Conservation (phyloP, 331 rosid genomes). For the Prunus yedoensis region DNA sequence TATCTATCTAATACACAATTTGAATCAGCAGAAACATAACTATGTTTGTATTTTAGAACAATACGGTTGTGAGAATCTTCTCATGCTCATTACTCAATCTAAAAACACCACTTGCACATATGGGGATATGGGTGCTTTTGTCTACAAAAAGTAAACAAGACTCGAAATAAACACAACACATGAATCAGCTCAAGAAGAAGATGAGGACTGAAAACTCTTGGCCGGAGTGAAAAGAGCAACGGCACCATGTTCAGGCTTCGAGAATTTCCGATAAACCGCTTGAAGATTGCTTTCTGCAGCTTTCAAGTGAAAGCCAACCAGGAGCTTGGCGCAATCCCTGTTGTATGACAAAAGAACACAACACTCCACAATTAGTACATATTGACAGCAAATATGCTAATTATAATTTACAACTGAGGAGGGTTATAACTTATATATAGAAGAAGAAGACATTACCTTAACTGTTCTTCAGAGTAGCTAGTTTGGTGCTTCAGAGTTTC, state of each 20-base stretch:
- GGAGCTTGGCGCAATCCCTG: constrained; percentile 59
- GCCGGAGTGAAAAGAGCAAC: constrained; percentile 66
- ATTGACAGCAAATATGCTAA: neutral
- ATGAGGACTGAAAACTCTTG: constrained; percentile 23
- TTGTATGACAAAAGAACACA: neutral
- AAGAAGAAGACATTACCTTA: constrained; percentile 29
- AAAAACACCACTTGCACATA: neutral
- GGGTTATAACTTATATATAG: no score
- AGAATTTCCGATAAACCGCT: constrained; percentile 52
- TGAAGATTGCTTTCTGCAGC: constrained; percentile 45
- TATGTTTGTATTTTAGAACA: no score
- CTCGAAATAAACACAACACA: neutral
- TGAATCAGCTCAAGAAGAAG: constrained; percentile 1
- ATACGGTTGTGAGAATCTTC: no score
- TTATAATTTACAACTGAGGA: no score
- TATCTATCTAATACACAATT: no score
- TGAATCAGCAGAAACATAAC: no score
- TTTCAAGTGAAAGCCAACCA: constrained; percentile 47
- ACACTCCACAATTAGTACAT: no score
- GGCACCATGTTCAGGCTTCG: constrained; percentile 48
- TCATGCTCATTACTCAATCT: no score
- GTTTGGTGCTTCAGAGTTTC: constrained; percentile 63
- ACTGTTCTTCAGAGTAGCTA: constrained; percentile 52
- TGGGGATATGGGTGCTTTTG: neutral
- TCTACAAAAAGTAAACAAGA: constrained; percentile 10